Conservation (phyloP, 2,329 filamentous ascomycete species). For the Calonectria fujianensis region DNA sequence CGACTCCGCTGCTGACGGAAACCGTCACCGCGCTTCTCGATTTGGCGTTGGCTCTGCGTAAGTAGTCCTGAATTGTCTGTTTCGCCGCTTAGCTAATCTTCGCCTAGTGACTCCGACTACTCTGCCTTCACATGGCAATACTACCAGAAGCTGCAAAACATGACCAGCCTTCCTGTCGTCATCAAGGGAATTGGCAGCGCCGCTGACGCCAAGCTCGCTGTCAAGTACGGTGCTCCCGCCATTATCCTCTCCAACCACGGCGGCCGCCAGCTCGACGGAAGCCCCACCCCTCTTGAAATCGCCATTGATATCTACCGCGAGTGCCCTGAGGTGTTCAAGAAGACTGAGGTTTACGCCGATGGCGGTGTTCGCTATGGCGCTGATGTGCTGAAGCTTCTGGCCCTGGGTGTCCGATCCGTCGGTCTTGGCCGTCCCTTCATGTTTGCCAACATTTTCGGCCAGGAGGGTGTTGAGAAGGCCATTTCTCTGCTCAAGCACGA, state of each 20-base stretch:
- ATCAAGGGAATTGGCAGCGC: constrained; percentile 64
- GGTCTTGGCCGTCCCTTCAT: constrained; percentile 71
- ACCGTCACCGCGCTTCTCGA: constrained; percentile 64
- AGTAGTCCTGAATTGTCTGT: constrained; percentile 29
- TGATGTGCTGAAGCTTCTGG: constrained; percentile 66
- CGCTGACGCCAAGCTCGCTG: constrained; percentile 60
- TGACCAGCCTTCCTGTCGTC: constrained; percentile 63
- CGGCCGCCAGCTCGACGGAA: constrained; percentile 64
- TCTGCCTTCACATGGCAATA: constrained; percentile 59
- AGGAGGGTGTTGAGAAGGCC: constrained; percentile 67
- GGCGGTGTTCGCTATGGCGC: constrained; percentile 66
- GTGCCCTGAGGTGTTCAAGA: constrained; percentile 61
- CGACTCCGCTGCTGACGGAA: constrained; percentile 63
- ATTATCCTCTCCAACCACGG: constrained; percentile 67
- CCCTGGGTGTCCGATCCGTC: constrained; percentile 65
- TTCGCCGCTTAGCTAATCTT: constrained; percentile 37
- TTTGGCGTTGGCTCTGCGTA: constrained; percentile 62
- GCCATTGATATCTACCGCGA: constrained; percentile 63
- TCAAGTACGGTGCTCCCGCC: constrained; percentile 57
- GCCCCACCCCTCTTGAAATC: constrained; percentile 62
- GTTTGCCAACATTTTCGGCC: constrained; percentile 72
- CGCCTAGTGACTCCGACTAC: constrained; percentile 50
- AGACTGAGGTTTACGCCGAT: constrained; percentile 64
- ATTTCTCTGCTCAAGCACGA: constrained; percentile 69
- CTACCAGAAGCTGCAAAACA: constrained; percentile 60